Evolutionary conservation across 2,329 filamentous ascomycete genomes (phyloP).

Genomic region (Colletotrichum tanaceti): DNA sequence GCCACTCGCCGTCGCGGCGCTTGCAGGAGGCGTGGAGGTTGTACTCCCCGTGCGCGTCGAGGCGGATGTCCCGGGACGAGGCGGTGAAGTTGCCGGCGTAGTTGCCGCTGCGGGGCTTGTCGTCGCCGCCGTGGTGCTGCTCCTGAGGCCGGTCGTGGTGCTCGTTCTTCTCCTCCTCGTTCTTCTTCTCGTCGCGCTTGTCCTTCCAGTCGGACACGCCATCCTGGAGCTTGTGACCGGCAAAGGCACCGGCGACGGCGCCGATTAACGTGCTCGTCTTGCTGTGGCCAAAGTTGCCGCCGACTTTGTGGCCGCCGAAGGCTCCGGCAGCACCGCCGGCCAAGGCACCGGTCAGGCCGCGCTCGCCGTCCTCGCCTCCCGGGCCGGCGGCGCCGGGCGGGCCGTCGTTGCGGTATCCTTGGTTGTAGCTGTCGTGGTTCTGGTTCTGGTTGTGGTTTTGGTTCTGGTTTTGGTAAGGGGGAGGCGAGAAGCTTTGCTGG

Average conservation of each 20-base stretch:
- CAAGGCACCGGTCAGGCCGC: constrained; percentile 54
- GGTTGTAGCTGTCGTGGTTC: constrained; percentile 20
- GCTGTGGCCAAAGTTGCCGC: constrained; percentile 53
- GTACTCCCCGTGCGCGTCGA: constrained; percentile 50
- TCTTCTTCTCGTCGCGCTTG: constrained; percentile 53
- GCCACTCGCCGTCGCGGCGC: constrained; percentile 49
- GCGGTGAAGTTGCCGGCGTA: constrained; percentile 46
- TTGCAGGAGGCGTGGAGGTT: constrained; percentile 51
- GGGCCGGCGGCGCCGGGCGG: constrained; percentile 37
- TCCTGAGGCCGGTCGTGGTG: constrained; percentile 37
- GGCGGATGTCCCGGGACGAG: constrained; percentile 50
- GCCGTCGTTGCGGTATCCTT: constrained; percentile 35
- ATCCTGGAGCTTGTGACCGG: constrained; percentile 57
- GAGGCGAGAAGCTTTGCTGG: constrained; percentile 31
- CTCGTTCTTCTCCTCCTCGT: constrained; percentile 43
- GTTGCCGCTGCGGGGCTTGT: constrained; percentile 45
- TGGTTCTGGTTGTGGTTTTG: constrained; percentile 29
- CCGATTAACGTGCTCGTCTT: constrained; percentile 54
- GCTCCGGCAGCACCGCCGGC: constrained; percentile 55
- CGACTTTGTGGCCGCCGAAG: constrained; percentile 55
- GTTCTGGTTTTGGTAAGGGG: constrained; percentile 31
- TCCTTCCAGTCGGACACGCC: constrained; percentile 54
- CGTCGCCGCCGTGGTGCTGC: constrained; percentile 40
- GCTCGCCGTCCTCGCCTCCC: constrained; percentile 51
- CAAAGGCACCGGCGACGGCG: constrained; percentile 54